Percentiles rank a stretch among this genome's conserved stretches.
phyloP scores from a whole-genome alignment of 2,329 filamentous ascomycete genomes.

The Cladophialophora exuberans region DNA sequence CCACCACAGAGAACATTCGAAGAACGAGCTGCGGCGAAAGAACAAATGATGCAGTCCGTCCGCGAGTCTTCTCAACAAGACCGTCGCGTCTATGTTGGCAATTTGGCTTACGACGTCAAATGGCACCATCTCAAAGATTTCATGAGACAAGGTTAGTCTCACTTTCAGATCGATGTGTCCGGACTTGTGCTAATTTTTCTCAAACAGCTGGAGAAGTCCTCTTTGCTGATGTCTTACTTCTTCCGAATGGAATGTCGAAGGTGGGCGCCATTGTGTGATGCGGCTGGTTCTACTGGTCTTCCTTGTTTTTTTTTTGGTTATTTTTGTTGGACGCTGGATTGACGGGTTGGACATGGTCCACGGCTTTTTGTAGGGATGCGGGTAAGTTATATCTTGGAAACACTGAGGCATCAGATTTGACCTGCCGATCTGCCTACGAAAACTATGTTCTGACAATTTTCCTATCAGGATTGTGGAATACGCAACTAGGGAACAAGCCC shows the following conservation, averaged over 20 bases:
- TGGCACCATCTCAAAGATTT: constrained; percentile 99
- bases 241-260: constrained; percentile 99
- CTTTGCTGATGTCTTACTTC: constrained; percentile 98
- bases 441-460: constrained; percentile 11
- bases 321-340: constrained; percentile 93
- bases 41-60: constrained; percentile 94
- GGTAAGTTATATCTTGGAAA: constrained; percentile 71
- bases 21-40: constrained; percentile 79
- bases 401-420: too few relatives aligned
- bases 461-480: constrained; percentile 95
- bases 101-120: constrained; percentile 98
- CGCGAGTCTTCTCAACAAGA: constrained; percentile 97
- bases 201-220: constrained; percentile 91
- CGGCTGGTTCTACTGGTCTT: constrained; percentile 78
- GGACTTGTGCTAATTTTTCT: constrained; percentile 40
- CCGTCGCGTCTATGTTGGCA: constrained; percentile 98
- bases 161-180: constrained; percentile 9
- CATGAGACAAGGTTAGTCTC: constrained; percentile 86
- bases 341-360: constrained; percentile 95
- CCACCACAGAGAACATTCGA: constrained; percentile 75
- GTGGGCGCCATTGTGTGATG: constrained; percentile 93
- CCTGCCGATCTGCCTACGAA: not conserved
- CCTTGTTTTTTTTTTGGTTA: constrained; percentile 48
- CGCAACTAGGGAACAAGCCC: constrained; percentile 98
- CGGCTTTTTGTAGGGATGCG: constrained; percentile 97